Evolutionary conservation across 208 protist genomes (phyloP).

Genomic region (Blechomonas ayalai): DNA sequence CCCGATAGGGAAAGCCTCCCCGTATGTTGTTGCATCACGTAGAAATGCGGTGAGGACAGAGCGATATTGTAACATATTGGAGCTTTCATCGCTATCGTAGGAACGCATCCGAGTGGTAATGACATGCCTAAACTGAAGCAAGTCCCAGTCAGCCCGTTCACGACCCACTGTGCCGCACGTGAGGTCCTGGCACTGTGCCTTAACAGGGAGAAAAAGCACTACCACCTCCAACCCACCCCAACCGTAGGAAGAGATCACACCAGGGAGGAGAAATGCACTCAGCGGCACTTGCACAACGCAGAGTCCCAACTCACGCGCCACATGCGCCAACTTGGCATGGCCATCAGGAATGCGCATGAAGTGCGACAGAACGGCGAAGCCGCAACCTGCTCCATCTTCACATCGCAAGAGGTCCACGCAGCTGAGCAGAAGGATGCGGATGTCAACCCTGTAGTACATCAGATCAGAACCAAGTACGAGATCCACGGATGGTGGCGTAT

Average conservation of each 20-base stretch:
- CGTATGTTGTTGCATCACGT: no score
- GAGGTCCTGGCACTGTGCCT: no score
- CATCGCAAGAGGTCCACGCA: constrained; percentile 18
- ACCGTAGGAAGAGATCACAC: constrained; percentile 11
- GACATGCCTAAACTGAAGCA: no score
- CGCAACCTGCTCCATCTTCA: not conserved
- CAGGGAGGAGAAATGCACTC: constrained; percentile 14
- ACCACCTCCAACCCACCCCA: constrained; percentile 40
- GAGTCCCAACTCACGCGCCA: constrained; percentile 23
- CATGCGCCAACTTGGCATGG: constrained; percentile 13
- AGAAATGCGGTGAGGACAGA: no score
- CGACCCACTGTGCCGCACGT: no score
- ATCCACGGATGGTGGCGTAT: not conserved
- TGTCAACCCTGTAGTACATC: constrained; percentile 63
- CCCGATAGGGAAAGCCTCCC: no score
- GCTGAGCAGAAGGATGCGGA: constrained; percentile 28
- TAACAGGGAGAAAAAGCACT: constrained; percentile 18
- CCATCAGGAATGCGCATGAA: constrained; percentile 59
- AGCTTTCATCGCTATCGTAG: no score
- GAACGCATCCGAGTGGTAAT: no score
- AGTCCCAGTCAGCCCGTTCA: no score
- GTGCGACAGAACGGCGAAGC: constrained; percentile 33
- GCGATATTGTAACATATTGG: no score
- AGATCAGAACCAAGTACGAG: constrained; percentile 63
- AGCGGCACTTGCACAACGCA: constrained; percentile 28